phyloP scores from a whole-genome alignment of 148 eudicot species.

The Chenopodium formosanum region DNA sequence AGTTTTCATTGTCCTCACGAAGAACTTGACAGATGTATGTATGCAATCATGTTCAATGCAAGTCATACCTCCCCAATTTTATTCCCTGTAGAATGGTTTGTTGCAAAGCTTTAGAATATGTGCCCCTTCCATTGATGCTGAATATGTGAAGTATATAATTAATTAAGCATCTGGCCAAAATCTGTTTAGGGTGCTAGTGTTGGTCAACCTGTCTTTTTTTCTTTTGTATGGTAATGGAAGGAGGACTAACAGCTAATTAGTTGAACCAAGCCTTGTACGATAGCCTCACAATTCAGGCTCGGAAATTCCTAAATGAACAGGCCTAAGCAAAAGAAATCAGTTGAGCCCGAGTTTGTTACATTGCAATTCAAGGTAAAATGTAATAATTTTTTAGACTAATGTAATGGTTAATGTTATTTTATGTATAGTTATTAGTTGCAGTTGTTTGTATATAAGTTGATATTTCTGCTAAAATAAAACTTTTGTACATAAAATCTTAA shows the following conservation, averaged over 20 bases:
- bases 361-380: too few relatives aligned
- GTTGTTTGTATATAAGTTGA: too few relatives aligned
- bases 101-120: not conserved
- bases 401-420: too few relatives aligned
- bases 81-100: not conserved
- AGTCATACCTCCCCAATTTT: constrained; percentile 13
- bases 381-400: too few relatives aligned
- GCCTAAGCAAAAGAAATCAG: too few relatives aligned
- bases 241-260: not conserved
- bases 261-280: too few relatives aligned
- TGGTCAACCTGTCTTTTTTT: not conserved
- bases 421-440: too few relatives aligned
- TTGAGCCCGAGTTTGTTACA: too few relatives aligned
- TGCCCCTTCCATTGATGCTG: not conserved
- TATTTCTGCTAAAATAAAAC: too few relatives aligned
- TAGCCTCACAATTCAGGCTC: too few relatives aligned
- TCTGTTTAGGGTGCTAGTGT: not conserved
- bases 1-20: not conserved
- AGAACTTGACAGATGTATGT: not conserved
- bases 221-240: constrained; percentile 14
- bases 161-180: not conserved
- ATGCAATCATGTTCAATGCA: not conserved
- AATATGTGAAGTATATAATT: not conserved
- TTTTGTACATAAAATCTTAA: too few relatives aligned
- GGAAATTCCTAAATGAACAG: too few relatives aligned